A percentile compares a stretch with the other conserved stretches of the same genome.
phyloP scores from a whole-genome alignment of 371 early-diverging fungal genomes.

The Smittium mucronatum region DNA sequence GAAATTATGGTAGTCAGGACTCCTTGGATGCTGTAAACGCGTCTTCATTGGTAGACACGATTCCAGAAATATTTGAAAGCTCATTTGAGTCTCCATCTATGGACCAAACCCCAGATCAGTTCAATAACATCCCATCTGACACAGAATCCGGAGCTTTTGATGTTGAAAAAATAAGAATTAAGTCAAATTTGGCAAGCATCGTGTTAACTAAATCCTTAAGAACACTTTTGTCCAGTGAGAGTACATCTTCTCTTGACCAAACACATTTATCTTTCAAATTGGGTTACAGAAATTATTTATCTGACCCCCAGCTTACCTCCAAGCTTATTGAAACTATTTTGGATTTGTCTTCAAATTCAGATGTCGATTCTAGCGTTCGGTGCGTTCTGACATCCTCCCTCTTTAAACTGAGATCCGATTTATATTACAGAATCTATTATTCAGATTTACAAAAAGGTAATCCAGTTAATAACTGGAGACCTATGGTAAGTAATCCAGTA shows the following conservation, averaged over 20 bases:
- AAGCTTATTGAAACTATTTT: conserved; percentile 1
- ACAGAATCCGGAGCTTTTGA: neutral
- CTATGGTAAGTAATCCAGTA: conserved; percentile 1
- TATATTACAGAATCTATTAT: neutral
- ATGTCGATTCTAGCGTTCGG: neutral
- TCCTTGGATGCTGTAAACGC: neutral
- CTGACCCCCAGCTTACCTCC: neutral
- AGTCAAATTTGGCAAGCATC: neutral
- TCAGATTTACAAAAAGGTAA: neutral
- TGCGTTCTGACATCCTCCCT: neutral
- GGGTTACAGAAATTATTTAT: neutral
- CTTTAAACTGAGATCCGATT: neutral
- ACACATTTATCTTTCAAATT: too few relatives aligned
- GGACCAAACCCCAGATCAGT: neutral
- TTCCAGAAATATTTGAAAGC: neutral
- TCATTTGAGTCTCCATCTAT: neutral
- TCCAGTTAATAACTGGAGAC: neutral
- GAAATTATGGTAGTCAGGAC: too few relatives aligned
- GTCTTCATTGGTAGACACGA: too few relatives aligned
- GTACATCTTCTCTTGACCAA: too few relatives aligned
- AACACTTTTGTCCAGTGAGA: neutral
- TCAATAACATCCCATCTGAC: neutral
- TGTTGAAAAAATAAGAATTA: neutral
- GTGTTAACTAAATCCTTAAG: neutral
- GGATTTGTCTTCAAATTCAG: neutral